These are phyloP conservation scores for Ottelia alismoides DNA, from an alignment of 106 monocot species.

Conservation along the genomic window DNA sequence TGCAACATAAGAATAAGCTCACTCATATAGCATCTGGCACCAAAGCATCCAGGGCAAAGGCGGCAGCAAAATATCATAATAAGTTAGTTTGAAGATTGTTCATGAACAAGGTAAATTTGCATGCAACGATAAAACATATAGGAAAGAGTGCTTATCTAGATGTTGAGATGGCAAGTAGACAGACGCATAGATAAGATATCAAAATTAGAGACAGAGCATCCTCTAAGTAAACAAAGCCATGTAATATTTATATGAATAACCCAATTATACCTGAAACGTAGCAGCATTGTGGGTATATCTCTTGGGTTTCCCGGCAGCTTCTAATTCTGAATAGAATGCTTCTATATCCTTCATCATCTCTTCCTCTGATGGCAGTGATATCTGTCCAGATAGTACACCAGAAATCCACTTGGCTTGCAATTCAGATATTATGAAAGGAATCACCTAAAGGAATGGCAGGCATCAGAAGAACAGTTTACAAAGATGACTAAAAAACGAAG, in stretches of 20 bases:
- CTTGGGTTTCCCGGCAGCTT: slow-evolving; percentile 48
- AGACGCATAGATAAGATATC: too few relatives aligned
- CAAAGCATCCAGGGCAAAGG: too few relatives aligned
- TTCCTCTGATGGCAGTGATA: slow-evolving; percentile 45
- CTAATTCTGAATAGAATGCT: slow-evolving; percentile 37
- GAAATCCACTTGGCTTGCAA: slow-evolving; percentile 97
- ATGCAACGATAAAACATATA: too few relatives aligned
- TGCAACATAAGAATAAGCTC: too few relatives aligned
- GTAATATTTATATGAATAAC: not conserved
- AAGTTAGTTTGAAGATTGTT: too few relatives aligned
- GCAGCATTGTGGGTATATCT: slow-evolving; percentile 70
- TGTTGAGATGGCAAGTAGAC: too few relatives aligned
- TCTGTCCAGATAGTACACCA: slow-evolving; percentile 55
- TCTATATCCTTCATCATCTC: slow-evolving; percentile 74
- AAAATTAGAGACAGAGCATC: not conserved
- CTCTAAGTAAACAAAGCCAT: not conserved
- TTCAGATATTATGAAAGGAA: slow-evolving; percentile 76
- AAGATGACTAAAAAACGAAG: too few relatives aligned
- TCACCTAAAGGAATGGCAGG: slow-evolving; percentile 19
- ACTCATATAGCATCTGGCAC: too few relatives aligned
- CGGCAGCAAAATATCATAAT: too few relatives aligned
- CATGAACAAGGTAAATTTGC: too few relatives aligned
- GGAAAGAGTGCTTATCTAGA: too few relatives aligned
- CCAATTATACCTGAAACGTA: slow-evolving; percentile 43
- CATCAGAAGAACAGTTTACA: too few relatives aligned